phyloP scores from a whole-genome alignment of 1,284 basidiomycete species.

The Ustilago esculenta region DNA sequence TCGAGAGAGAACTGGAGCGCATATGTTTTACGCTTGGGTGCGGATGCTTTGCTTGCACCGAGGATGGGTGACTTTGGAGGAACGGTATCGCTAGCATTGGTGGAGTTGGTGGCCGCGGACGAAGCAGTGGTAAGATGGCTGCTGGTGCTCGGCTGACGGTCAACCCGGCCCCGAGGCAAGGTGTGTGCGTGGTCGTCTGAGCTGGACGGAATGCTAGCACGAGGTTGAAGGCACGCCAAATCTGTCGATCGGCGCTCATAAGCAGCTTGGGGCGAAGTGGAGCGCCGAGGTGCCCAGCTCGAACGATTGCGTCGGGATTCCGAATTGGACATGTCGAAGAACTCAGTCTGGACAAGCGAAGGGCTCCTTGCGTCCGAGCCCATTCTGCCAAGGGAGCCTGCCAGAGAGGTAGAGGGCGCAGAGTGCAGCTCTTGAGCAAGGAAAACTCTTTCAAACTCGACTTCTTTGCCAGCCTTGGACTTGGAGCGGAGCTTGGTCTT shows the following conservation, averaged over 20 bases:
- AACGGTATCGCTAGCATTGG: constrained; percentile 2
- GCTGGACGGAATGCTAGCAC: background rate
- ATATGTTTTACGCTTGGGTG: constrained; percentile 59
- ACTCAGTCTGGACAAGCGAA: constrained; percentile 6
- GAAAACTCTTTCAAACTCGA: constrained; percentile 59
- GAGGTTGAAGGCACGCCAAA: background rate
- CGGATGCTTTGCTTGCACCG: constrained; percentile 8
- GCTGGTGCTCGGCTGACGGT: constrained; percentile 24
- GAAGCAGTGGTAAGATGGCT: constrained; percentile 16
- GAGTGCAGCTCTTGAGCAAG: constrained; percentile 64
- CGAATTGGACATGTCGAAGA: background rate
- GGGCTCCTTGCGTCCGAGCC: constrained; percentile 5
- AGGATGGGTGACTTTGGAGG: constrained; percentile 23
- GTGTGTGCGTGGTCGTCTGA: constrained; percentile 5
- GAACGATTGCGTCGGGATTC: constrained; percentile 13
- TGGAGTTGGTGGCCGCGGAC: constrained; percentile 3
- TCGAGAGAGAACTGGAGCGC: constrained; percentile 65
- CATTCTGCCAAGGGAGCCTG: background rate
- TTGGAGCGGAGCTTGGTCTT: constrained; percentile 40
- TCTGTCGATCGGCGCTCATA: constrained; percentile 4
- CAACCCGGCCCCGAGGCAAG: constrained; percentile 6
- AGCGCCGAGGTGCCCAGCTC: constrained; percentile 13
- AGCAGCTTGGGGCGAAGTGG: constrained; percentile 15
- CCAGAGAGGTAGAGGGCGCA: background rate
- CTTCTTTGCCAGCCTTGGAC: constrained; percentile 37